Percentiles rank a stretch among this genome's conserved stretches.
These are phyloP conservation scores for Pisolithus tinctorius DNA, from an alignment of 768 basidiomycete species.

Conservation along the genomic window DNA sequence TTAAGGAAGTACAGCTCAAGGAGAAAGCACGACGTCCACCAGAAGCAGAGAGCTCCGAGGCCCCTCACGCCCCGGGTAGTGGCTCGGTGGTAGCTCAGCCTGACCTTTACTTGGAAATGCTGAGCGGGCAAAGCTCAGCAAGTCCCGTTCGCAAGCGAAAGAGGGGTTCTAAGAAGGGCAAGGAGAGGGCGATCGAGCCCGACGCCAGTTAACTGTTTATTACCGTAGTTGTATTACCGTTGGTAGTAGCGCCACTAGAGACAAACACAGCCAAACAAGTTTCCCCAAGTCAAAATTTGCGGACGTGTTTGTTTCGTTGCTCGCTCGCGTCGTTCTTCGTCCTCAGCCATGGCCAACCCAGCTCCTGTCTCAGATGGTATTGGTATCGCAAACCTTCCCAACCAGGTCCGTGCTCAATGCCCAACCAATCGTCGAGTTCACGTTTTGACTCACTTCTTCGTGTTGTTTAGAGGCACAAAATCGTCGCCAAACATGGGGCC, in stretches of 20 bases:
- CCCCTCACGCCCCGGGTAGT: neutral
- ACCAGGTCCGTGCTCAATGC: slow-evolving; percentile 64
- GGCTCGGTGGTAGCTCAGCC: neutral
- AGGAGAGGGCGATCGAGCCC: slow-evolving; percentile 18
- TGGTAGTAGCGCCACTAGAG: slow-evolving; percentile 9
- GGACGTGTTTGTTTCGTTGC: slow-evolving; percentile 9
- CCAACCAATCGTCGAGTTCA: neutral
- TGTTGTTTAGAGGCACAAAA: slow-evolving; percentile 83
- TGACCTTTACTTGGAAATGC: neutral
- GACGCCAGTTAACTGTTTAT: neutral
- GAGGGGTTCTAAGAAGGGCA: slow-evolving; percentile 17
- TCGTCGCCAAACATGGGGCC: slow-evolving; percentile 93
- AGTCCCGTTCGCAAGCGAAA: slow-evolving; percentile 9
- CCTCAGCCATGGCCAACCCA: slow-evolving; percentile 20
- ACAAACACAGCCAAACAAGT: slow-evolving; percentile 21
- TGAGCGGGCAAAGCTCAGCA: neutral
- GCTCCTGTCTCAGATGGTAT: slow-evolving; percentile 60
- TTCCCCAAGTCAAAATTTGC: slow-evolving; percentile 11
- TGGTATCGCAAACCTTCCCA: slow-evolving; percentile 95
- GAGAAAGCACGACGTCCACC: slow-evolving; percentile 28
- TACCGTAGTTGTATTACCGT: neutral
- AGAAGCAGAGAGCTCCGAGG: slow-evolving; percentile 1
- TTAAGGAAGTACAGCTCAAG: slow-evolving; percentile 60
- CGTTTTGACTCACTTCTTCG: slow-evolving; percentile 12
- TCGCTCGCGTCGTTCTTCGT: slow-evolving; percentile 11